phyloP scores from a whole-genome alignment of 768 basidiomycete genomes.

The Filobasidium wieringae region DNA sequence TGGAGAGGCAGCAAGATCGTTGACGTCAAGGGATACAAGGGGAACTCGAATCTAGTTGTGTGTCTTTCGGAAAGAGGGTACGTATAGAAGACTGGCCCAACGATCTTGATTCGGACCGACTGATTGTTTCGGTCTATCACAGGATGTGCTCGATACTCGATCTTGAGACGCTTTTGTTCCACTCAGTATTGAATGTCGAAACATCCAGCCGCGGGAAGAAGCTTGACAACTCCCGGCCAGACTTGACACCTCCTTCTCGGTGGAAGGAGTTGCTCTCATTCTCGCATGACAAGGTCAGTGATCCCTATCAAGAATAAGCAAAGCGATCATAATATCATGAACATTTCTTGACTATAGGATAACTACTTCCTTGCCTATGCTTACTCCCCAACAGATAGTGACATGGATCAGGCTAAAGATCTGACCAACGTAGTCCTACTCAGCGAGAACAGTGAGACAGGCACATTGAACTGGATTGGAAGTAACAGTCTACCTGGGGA shows the following conservation, averaged over 20 bases:
- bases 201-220: no score
- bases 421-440: background rate
- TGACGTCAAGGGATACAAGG: no score
- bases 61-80: no score
- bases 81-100: no score
- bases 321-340: no score
- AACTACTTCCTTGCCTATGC: background rate
- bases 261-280: slow-evolving; percentile 2
- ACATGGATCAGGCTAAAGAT: background rate
- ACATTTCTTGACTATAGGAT: background rate
- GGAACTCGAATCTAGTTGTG: no score
- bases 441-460: background rate
- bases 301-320: no score
- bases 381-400: background rate
- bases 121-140: no score
- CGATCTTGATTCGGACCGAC: no score
- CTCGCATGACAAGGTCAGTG: background rate
- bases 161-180: no score
- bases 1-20: background rate
- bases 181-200: no score
- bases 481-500: background rate
- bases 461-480: background rate
- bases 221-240: background rate
- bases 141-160: no score
- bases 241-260: background rate